Evolutionary conservation across 768 basidiomycete species (phyloP), one percentile per base, ranked within the genome.

Genomic region (Lyophyllum semitale): DNA sequence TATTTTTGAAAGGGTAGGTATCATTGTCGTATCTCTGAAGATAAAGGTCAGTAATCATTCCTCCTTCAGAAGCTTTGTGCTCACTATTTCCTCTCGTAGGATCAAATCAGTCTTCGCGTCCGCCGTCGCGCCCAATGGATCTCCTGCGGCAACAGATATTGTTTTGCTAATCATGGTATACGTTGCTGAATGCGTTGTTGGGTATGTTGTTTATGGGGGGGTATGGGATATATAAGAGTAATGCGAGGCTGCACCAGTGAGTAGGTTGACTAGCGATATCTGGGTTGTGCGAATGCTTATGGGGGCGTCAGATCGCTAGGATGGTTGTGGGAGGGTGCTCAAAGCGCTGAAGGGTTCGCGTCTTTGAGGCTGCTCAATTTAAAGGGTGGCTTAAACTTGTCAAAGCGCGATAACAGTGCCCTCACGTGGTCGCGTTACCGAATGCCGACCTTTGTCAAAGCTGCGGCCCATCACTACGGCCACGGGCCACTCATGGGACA

Each of bases 361-460:
- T 25, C 30, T 43, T 44, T 33, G 42, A 43, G 30, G 11, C 35
- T 18, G 37, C 27, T 4, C 25, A 43, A 51, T 51, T 51, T 51
- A 43, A 51, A 33, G n/a, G 22, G 42, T 12, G 8, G n/a, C 35
- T n/a, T n/a, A n/a, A n/a, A n/a, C n/a, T n/a, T n/a, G n/a, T 20
- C 51, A 53, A 53, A 57, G 47, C 56, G 42, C 23, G 33, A n/a
- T n/a, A n/a, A n/a, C 18, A 3, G 7, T n/a, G 4, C 6, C 18
- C 51, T 52, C 52, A 53, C 48, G 52, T 58, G 57, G 35, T 40
- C 37, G 48, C 23, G 29, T 46, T 8, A 15, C 26, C 26, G 44
- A 45, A 11, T 8, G 23, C 44, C 26, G 43, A 33, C 22, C 57
- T 45, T 58, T 58, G 57, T 58, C 57, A 45, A 44, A 32, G 26